Base-by-base conservation (phyloP, 2,329 filamentous ascomycete species). In the Incumbomyces lentus region DNA sequence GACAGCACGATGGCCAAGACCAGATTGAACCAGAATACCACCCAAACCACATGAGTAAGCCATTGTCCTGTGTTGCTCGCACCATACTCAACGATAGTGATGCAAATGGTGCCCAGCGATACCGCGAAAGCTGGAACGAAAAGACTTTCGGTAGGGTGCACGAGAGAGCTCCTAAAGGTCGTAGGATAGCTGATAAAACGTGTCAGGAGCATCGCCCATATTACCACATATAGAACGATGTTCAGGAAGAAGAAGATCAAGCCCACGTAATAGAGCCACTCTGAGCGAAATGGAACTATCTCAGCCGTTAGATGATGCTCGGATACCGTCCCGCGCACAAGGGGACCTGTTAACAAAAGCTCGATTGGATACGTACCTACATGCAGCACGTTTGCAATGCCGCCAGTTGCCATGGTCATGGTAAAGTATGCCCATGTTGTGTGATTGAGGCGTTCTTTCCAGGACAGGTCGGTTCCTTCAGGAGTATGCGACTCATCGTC, bases 351-450 rank as follows among this genome's bases (percentile, higher is more conserved):
- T 12, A 38, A 7, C 4, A 22, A 14, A 11, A 7, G 65, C 17
- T 33, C 13, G 29, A 29, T 5, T n/a, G 22, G 13, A 34, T 30
- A 63, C 66, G 53, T 67, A 82, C 81, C 65, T 42, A 63, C 61
- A 56, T 76, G 71, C 18, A 81, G 55, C 5, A 78, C 75, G 61
- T 80, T 81, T 4, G 78, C 76, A 49, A 79, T 66, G 0, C 75
- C 75, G 4, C 75, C 75, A 0, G 75, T 79, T 1, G 75, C 75
- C 75, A 79, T 81, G 1, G 76, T 79, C 62, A 80, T 68, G 13
- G 84, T 86, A 58, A 88, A 90, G 73, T 81, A 90, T 0, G 84
- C 87, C 85, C 85, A 90, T 1, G 78, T 81, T 52, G 79, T 74
- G 63, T 81, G 78, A 42, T 73, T 64, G 37, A 81, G 71, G n/a